Evolutionary conservation across 805 yeast species (phyloP).

Genomic region (Wickerhamiella musiphila): DNA sequence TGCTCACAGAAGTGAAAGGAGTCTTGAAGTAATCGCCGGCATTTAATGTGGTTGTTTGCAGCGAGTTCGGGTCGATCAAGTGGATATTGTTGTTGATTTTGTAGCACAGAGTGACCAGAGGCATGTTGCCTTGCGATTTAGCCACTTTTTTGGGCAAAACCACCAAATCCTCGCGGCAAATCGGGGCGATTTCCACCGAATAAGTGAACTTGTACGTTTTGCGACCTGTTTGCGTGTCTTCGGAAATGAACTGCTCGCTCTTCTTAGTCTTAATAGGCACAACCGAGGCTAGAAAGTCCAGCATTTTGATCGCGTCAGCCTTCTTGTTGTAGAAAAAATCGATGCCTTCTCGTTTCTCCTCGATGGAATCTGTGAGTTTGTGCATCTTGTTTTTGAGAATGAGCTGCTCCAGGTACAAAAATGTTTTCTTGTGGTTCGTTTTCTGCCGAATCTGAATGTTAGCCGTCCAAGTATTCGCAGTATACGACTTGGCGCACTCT

Average conservation of each 20-base stretch:
- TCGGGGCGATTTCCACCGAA: conserved; percentile 87
- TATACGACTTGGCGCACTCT: conserved; percentile 94
- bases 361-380: conserved; percentile 79
- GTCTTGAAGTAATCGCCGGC: conserved; percentile 64
- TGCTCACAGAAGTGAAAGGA: conserved; percentile 59
- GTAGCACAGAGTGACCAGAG: conserved; percentile 69
- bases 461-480: conserved; percentile 97
- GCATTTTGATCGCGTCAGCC: conserved; percentile 86
- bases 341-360: conserved; percentile 84
- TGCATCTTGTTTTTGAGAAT: conserved; percentile 87
- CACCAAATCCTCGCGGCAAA: conserved; percentile 92
- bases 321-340: conserved; percentile 82
- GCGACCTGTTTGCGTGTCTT: conserved; percentile 81
- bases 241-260: conserved; percentile 81
- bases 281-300: conserved; percentile 72
- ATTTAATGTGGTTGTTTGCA: conserved; percentile 59
- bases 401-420: conserved; percentile 86
- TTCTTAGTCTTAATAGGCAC: conserved; percentile 70
- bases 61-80: conserved; percentile 68
- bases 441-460: conserved; percentile 95
- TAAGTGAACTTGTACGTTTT: conserved; percentile 79
- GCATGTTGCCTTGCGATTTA: conserved; percentile 60
- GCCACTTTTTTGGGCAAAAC: conserved; percentile 82
- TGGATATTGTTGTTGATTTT: conserved; percentile 71
- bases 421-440: conserved; percentile 92